These are phyloP conservation scores for Alliaria petiolata DNA, from an alignment of 345 rosid species.

Conservation along the genomic window DNA sequence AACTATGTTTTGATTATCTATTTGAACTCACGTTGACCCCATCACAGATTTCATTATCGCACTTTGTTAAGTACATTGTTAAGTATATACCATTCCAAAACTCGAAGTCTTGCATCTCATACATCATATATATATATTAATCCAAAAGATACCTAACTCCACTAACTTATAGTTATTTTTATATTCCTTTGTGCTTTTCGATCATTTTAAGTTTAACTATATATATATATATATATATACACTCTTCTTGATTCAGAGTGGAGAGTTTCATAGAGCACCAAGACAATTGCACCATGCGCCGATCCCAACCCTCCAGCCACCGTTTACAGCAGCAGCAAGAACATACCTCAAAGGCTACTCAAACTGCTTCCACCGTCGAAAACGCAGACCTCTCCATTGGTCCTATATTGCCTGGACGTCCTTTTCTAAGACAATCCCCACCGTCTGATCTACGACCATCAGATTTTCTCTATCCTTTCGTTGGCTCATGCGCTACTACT, in stretches of 20 bases:
- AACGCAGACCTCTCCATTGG: slow-evolving; percentile 43
- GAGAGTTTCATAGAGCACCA: slow-evolving; percentile 99
- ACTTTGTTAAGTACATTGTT: slow-evolving; percentile 13
- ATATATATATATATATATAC: neutral
- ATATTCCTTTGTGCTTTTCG: slow-evolving; percentile 21
- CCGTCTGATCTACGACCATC: slow-evolving; percentile 13
- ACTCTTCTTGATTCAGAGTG: slow-evolving; percentile 48
- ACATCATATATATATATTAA: slow-evolving; percentile 12
- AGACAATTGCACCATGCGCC: slow-evolving; percentile 77
- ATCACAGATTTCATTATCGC: slow-evolving; percentile 11
- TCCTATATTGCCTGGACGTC: slow-evolving; percentile 35
- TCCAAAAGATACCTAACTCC: slow-evolving; percentile 33
- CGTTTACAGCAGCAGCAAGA: slow-evolving; percentile 34
- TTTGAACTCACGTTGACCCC: slow-evolving; percentile 28
- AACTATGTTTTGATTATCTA: slow-evolving; percentile 22
- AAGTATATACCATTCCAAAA: slow-evolving; percentile 22
- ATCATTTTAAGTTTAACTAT: neutral
- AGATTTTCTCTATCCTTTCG: slow-evolving; percentile 12
- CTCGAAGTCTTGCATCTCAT: slow-evolving; percentile 23
- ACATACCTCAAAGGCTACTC: slow-evolving; percentile 22
- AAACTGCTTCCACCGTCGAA: slow-evolving; percentile 45
- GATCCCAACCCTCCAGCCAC: slow-evolving; percentile 42
- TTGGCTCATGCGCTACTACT: slow-evolving; percentile 1
- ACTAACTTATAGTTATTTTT: slow-evolving; percentile 16
- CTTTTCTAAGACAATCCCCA: slow-evolving; percentile 37